Conservation (phyloP, 208 protist genomes). For the Trichomonas vaginalis region DNA sequence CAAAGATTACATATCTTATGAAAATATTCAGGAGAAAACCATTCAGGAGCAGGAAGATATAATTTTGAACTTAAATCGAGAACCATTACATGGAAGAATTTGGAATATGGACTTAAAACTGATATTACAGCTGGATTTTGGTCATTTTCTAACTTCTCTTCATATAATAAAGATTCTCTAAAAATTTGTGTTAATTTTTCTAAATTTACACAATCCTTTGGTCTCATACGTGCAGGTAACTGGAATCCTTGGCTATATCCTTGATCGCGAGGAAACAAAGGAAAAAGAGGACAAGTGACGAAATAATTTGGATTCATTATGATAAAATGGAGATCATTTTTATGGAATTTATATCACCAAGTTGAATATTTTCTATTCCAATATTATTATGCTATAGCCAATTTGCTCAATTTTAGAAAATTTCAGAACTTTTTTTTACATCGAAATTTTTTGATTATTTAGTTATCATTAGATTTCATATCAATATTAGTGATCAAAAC, state of each 20-base stretch:
- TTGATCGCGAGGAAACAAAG: background rate
- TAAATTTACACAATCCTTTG: background rate
- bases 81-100: background rate
- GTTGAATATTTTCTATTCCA: no score
- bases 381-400: no score
- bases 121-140: background rate
- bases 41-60: background rate
- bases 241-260: background rate
- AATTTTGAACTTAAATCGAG: background rate
- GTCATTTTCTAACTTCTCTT: background rate
- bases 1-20: background rate
- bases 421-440: no score
- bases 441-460: no score
- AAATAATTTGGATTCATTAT: background rate
- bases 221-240: background rate
- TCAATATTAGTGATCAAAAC: no score
- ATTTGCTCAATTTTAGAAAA: no score
- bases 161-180: background rate
- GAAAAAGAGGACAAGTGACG: background rate
- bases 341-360: no score
- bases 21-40: background rate
- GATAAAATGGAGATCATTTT: no score
- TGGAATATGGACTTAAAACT: background rate
- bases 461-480: no score
- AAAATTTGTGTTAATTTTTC: background rate